Evolutionary conservation across 2,329 filamentous ascomycete genomes (phyloP), one percentile per base, ranked within the genome.

Genomic region (Hansfordia pulvinata): DNA sequence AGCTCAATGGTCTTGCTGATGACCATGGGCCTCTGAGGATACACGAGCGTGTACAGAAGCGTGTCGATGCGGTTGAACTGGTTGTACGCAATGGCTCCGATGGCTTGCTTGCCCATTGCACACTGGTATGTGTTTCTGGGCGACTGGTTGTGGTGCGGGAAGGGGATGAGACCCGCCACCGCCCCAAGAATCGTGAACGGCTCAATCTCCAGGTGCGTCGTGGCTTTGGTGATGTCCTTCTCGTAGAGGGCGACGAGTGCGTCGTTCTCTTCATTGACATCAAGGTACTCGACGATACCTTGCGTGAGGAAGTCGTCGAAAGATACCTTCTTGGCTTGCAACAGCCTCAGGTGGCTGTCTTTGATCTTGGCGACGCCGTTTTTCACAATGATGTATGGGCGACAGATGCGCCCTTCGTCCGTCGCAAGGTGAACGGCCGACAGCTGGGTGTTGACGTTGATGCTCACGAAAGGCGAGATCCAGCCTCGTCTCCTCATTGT

Each of bases 41-140:
- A 98, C 4, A 98, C 90, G 60, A 98, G 82, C 2, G 93, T 81
- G 49, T 94, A 96, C 6, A 98, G 70, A 10, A 98, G 64, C 0
- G 88, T 96, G 46, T 98, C 90, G 50, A 98, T 94, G 30, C 90
- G 77, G 43, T 88, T 82, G 57, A 94, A 93, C 52, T 98, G 90
- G 48, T 98, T 98, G 48, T 93, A 93, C 10, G 88, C 90, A 47
- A 98, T 96, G 18, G 88, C 86, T 18, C 90, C 90, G 49, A 98
- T 96, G 20, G 90, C 90, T 79, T 98, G 90, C 59, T 98, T 98
- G 69, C 90, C 90, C 90, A 98, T 98, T 56, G 90, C 90, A 58
- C 88, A 94, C 64, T 96, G 88, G 47, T 98, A 98, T 1, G 90
- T 98, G 50, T 98, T 98, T 65, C 90, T 71, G 8, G 90, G 90